A percentile compares a stretch with the other conserved stretches of the same genome.
Evolutionary conservation across 1,139 yeast species (phyloP).

Genomic region (Saccharomyces pastorianus): DNA sequence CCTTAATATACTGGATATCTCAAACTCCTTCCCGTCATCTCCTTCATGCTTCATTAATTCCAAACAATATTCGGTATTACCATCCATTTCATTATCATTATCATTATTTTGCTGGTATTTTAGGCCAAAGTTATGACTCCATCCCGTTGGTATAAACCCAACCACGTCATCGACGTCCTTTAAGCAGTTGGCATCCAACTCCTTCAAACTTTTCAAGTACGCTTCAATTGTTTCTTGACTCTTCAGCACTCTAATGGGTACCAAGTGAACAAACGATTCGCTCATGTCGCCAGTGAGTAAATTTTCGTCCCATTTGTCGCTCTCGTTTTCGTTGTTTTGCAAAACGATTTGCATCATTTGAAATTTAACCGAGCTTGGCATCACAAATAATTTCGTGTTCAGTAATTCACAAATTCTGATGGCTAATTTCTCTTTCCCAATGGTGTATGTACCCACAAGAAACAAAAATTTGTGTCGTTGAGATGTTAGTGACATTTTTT

Average conservation of each 20-base stretch:
- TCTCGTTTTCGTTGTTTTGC: conserved; percentile 5
- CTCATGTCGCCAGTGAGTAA: conserved; percentile 39
- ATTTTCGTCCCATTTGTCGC: conserved; percentile 11
- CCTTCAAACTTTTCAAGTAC: conserved; percentile 45
- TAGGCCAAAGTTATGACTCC: conserved; percentile 38
- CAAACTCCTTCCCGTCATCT: conserved; percentile 13
- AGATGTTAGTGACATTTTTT: not conserved
- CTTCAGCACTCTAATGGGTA: conserved; percentile 47
- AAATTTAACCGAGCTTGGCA: conserved; percentile 12
- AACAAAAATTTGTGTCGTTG: conserved; percentile 36
- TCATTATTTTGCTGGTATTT: conserved; percentile 3
- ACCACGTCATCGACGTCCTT: conserved; percentile 40
- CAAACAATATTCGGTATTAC: conserved; percentile 12
- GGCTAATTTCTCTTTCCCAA: conserved; percentile 86
- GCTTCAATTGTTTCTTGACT: conserved; percentile 37
- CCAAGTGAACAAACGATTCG: conserved; percentile 59
- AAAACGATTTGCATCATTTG: conserved; percentile 9
- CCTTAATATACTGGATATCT: conserved; percentile 19
- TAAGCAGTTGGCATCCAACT: conserved; percentile 12
- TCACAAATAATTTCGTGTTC: conserved; percentile 21
- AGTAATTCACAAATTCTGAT: conserved; percentile 31
- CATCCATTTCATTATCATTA: conserved; percentile 7
- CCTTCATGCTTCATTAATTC: conserved; percentile 9
- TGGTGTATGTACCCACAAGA: conserved; percentile 85
- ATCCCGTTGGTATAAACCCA: conserved; percentile 78